Evolutionary conservation across 2,329 filamentous ascomycete species (phyloP).

Genomic region (Talaromyces sp.): DNA sequence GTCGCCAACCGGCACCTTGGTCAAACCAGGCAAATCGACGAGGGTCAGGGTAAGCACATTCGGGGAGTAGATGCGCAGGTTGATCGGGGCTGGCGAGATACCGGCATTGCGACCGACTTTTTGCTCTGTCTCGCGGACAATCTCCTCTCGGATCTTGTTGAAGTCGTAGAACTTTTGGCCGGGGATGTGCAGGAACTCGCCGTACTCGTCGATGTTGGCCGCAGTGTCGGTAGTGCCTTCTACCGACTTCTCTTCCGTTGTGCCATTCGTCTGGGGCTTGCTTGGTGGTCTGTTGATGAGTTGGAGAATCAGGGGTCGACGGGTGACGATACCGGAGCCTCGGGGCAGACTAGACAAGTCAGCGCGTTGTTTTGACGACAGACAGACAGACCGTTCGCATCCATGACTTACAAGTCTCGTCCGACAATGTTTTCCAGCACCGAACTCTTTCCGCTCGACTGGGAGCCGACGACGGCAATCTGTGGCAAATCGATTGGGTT

Average conservation of each 20-base stretch:
- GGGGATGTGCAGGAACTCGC: constrained; percentile 96
- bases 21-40: constrained; percentile 92
- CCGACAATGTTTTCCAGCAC: constrained; percentile 98
- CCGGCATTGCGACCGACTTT: constrained; percentile 96
- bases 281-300: constrained; percentile 81
- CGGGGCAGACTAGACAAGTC: constrained; percentile 68
- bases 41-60: constrained; percentile 96
- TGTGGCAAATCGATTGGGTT: constrained; percentile 98
- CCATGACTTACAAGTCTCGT: constrained; percentile 79
- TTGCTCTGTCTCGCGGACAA: constrained; percentile 89
- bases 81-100: constrained; percentile 95
- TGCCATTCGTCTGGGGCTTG: constrained; percentile 65
- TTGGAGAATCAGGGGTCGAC: constrained; percentile 91
- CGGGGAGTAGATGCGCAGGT: constrained; percentile 95
- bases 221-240: constrained; percentile 69
- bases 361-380: constrained; percentile 13
- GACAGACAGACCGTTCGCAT: neutral
- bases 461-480: constrained; percentile 95
- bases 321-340: constrained; percentile 94
- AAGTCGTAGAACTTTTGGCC: constrained; percentile 98
- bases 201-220: constrained; percentile 93
- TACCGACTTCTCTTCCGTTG: constrained; percentile 56
- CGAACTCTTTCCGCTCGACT: constrained; percentile 98
- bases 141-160: constrained; percentile 96
- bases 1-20: constrained; percentile 93